Base-by-base conservation (phyloP, 352 stramenopile species). In the Globisporangium takayamanum region DNA sequence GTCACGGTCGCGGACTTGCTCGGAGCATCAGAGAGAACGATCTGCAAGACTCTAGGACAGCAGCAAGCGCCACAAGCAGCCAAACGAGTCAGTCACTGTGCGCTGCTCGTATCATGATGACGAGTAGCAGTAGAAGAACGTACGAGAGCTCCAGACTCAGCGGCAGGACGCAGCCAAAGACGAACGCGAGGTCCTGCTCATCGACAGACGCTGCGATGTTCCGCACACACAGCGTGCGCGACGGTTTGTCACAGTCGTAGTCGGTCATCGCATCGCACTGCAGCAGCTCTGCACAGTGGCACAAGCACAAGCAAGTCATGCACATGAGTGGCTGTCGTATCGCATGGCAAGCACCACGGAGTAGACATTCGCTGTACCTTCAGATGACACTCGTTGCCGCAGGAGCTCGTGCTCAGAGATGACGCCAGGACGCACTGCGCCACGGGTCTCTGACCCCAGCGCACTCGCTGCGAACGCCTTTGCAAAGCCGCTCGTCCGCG, bases 321-420 rank as follows among this genome's bases (percentile, higher is more conserved):
- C 33, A 20, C 30, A 26, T 18, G 33, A 39, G 33, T 39, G 8
- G 33, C 33, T 39, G 33, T 7, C 33, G 33, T 8, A 39, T 12
- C 8, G 33, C 33, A 39, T 39, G 6, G 33, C 33, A 12, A 39
- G 33, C 8, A 39, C 33, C 20, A 55, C 10, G 10, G 3, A 20
- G 15, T 1, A 20, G 7, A 15, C 4, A 14, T 1, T 12, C 52
- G 12, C 69, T 22, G 22, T 22, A 85, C 80, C 73, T 73, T 67
- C 45, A 14, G 45, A 36, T 41, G 63, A 5, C 5, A 81, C 50
- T 5, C 70, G 68, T n/a, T 72, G 71, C 1, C 65, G 72, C 22
- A 73, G 63, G n/a, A 90, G 60, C 53, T 90, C 84, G 6, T 53
- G 67, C 30, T 74, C 59, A 3, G 81, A 85, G 36, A 90, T 88